Conservation (phyloP, 495 filamentous ascomycete species). For the Penicillium paradoxum region DNA sequence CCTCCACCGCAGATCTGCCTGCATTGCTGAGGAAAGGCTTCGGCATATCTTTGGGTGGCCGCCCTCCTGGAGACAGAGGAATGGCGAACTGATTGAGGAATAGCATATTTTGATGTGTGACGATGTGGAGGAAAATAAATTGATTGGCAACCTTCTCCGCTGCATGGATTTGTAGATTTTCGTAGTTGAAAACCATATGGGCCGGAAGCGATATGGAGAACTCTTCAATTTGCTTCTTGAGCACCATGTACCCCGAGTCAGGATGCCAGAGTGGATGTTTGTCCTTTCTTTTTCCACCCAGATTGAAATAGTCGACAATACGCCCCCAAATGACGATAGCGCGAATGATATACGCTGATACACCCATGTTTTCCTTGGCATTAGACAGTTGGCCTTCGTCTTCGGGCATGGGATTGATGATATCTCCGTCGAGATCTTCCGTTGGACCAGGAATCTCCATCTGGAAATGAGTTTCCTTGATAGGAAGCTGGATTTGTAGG, state of each 20-base stretch:
- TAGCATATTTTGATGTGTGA: slow-evolving; percentile 80
- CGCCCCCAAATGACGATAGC: slow-evolving; percentile 84
- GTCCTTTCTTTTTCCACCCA: slow-evolving; percentile 83
- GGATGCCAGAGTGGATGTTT: slow-evolving; percentile 73
- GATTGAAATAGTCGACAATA: slow-evolving; percentile 83
- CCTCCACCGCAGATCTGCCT: slow-evolving; percentile 69
- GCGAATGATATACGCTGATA: slow-evolving; percentile 86
- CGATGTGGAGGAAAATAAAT: slow-evolving; percentile 90
- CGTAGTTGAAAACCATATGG: slow-evolving; percentile 62
- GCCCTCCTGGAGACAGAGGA: slow-evolving; percentile 60
- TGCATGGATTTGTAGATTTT: slow-evolving; percentile 82
- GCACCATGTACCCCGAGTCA: slow-evolving; percentile 65
- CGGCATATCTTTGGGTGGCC: slow-evolving; percentile 69
- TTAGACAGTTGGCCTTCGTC: slow-evolving; percentile 61
- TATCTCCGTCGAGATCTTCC: slow-evolving; percentile 72
- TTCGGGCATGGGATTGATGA: slow-evolving; percentile 59
- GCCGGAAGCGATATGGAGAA: slow-evolving; percentile 67
- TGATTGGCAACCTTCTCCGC: slow-evolving; percentile 83
- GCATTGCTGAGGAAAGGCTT: slow-evolving; percentile 73
- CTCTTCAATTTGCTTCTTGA: slow-evolving; percentile 66
- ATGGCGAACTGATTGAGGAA: slow-evolving; percentile 89
- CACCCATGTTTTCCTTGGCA: slow-evolving; percentile 83
- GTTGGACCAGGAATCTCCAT: slow-evolving; percentile 87
- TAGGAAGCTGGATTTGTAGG: slow-evolving; percentile 83
- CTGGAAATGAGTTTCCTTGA: slow-evolving; percentile 84